These are phyloP conservation scores for Cryphonectria nitschkei DNA, from an alignment of 2,329 filamentous ascomycete genomes.

Conservation along the genomic window DNA sequence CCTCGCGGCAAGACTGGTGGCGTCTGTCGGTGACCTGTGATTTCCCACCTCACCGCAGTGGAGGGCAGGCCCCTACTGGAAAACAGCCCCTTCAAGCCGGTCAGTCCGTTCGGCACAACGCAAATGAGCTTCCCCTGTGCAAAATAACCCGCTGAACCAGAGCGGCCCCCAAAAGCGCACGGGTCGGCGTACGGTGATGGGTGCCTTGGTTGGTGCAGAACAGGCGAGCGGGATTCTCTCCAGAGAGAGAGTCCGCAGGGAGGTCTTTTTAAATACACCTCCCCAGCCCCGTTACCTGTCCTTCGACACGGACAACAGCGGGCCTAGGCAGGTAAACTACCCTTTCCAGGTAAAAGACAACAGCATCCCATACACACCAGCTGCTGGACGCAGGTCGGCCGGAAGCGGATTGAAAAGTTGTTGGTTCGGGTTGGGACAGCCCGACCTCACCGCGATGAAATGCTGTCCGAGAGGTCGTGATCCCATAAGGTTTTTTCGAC, in stretches of 20 bases:
- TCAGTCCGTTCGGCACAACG: slow-evolving; percentile 1
- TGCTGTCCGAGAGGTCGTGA: slow-evolving; percentile 14
- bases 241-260: not conserved
- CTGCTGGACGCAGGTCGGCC: not conserved
- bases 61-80: slow-evolving; percentile 9
- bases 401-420: not conserved
- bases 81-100: slow-evolving; percentile 2
- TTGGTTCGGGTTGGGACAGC: slow-evolving; percentile 4
- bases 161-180: not conserved
- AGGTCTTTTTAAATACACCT: not conserved
- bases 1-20: slow-evolving; percentile 7
- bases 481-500: slow-evolving; percentile 12
- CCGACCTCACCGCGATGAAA: not conserved
- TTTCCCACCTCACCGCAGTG: not conserved
- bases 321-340: slow-evolving; percentile 12
- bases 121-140: slow-evolving; percentile 9
- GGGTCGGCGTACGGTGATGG: not conserved
- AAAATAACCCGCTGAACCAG: slow-evolving; percentile 5
- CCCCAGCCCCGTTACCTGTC: slow-evolving; percentile 4
- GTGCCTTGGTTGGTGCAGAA: not conserved
- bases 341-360: not conserved
- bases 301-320: slow-evolving; percentile 5
- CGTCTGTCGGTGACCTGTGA: slow-evolving; percentile 12
- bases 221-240: not conserved
- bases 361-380: not conserved